Evolutionary conservation across 2,329 filamentous ascomycete species (phyloP).

Genomic region (Neurospora sp.): DNA sequence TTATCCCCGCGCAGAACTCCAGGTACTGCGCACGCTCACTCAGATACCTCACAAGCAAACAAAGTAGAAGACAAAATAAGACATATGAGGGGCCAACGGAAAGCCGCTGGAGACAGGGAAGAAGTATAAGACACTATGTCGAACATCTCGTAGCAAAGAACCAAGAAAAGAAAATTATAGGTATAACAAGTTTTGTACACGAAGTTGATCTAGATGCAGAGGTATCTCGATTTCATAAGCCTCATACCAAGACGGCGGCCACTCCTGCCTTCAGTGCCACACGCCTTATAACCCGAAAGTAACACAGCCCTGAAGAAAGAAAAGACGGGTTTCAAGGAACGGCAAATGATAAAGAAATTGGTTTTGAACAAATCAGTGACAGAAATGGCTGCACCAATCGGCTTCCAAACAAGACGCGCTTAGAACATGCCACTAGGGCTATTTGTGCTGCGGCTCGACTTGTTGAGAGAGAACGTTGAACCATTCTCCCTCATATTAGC

Average conservation of each 20-base stretch:
- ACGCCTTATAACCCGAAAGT: not conserved
- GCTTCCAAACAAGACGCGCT: not conserved
- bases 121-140: not conserved
- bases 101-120: not conserved
- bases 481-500: conserved; percentile 17
- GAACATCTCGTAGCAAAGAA: not conserved
- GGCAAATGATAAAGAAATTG: conserved; percentile 3
- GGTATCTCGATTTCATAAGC: conserved; percentile 22
- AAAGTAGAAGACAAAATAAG: not conserved
- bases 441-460: conserved; percentile 18
- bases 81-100: not conserved
- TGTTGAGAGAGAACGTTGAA: conserved; percentile 20
- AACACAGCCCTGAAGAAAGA: conserved; percentile 3
- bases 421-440: conserved; percentile 28
- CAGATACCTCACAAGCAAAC: not conserved
- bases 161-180: conserved; percentile 2
- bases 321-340: conserved; percentile 2
- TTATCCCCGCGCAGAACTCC: not conserved
- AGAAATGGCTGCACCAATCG: not conserved
- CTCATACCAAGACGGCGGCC: conserved; percentile 11
- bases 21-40: not conserved
- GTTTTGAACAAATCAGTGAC: not conserved
- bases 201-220: conserved; percentile 7
- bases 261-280: conserved; percentile 3
- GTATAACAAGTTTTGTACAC: conserved; percentile 12